phyloP scores from a whole-genome alignment of 164 flowering plant genomes.

The Vitis rotundifolia region DNA sequence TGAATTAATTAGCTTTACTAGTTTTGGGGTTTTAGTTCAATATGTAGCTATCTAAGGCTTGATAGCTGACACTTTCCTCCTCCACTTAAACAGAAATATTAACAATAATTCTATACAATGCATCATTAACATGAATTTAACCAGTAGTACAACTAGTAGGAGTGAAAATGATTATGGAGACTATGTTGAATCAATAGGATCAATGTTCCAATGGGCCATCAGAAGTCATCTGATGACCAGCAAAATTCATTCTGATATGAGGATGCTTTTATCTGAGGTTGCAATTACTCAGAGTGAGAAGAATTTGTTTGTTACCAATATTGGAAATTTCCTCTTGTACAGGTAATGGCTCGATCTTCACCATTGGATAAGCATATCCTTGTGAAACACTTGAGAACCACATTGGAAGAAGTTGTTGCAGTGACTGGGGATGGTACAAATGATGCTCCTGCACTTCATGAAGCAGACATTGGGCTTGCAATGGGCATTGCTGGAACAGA shows the following conservation, averaged over 20 bases:
- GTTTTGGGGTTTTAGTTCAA: too few species aligned
- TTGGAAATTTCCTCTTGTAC: conserved; percentile 8
- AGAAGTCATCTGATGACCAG: background rate
- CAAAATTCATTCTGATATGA: too few species aligned
- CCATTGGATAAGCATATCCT: conserved; percentile 93
- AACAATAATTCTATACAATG: too few species aligned
- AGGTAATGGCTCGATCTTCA: conserved; percentile 99
- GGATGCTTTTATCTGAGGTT: too few species aligned
- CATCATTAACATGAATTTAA: too few species aligned
- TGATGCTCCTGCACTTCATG: conserved; percentile 99
- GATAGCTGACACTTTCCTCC: too few species aligned
- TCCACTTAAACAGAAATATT: too few species aligned
- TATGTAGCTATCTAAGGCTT: too few species aligned
- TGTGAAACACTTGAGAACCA: conserved; percentile 71
- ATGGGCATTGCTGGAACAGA: conserved; percentile 99
- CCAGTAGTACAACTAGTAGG: too few species aligned
- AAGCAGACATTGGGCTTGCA: conserved; percentile 97
- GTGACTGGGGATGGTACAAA: conserved; percentile 99
- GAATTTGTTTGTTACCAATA: background rate
- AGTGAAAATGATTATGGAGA: background rate
- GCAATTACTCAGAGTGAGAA: too few species aligned
- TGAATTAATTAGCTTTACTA: too few species aligned
- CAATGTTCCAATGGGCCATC: background rate
- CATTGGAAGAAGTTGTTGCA: conserved; percentile 83
- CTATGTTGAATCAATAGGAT: background rate